Conservation (phyloP, 2,329 filamentous ascomycete species). For the Aureobasidium sp. region DNA sequence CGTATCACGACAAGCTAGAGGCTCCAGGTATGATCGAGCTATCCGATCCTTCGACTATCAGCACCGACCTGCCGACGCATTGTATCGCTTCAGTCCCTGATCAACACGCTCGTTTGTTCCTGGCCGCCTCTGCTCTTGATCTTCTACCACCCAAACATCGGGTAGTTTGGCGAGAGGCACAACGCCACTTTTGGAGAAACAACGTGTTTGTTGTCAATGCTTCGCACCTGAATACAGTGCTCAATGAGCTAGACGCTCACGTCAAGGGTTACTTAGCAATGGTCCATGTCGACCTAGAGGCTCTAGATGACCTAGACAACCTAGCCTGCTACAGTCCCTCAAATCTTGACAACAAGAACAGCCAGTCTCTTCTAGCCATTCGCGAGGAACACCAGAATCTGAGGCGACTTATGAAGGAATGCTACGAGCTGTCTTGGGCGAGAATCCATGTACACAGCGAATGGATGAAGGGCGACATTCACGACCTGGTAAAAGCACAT, state of each 20-base stretch:
- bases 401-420: neutral
- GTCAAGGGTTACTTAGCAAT: neutral
- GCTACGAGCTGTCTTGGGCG: neutral
- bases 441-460: neutral
- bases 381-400: neutral
- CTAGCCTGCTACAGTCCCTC: neutral
- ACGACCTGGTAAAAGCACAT: neutral
- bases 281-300: neutral
- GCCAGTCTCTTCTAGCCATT: neutral
- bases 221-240: neutral
- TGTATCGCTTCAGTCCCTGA: neutral
- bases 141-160: neutral
- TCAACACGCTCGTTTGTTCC: neutral
- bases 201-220: neutral
- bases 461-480: neutral
- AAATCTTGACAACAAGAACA: neutral
- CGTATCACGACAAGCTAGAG: neutral
- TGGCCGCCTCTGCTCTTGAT: neutral
- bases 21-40: neutral
- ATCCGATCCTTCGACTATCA: neutral
- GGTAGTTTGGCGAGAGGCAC: neutral
- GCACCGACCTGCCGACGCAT: neutral
- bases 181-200: neutral
- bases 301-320: neutral
- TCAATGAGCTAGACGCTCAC: neutral